Conservation (phyloP, 257 asterid genomes). For the Penstemon newberryi region DNA sequence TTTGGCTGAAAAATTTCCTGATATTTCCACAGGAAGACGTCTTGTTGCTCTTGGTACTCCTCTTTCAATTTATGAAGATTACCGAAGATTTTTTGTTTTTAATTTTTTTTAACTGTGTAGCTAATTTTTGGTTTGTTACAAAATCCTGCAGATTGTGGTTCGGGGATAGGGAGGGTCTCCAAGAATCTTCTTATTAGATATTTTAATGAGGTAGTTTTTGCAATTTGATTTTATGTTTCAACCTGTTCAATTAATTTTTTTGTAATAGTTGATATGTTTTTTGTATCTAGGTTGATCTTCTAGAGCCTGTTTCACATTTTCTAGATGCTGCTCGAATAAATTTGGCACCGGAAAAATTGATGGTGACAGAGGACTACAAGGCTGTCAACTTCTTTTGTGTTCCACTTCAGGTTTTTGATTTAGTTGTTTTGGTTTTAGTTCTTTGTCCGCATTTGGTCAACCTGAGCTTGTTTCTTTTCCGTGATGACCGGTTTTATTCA, state of each 20-base stretch:
- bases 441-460: background rate
- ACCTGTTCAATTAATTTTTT: background rate
- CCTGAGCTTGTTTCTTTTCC: background rate
- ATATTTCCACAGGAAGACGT: slow-evolving; percentile 54
- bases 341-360: slow-evolving; percentile 69
- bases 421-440: background rate
- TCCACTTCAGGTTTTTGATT: slow-evolving; percentile 71
- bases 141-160: slow-evolving; percentile 80
- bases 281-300: slow-evolving; percentile 79
- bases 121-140: slow-evolving; percentile 28
- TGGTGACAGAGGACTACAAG: slow-evolving; percentile 58
- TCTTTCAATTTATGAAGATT: background rate
- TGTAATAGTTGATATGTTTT: slow-evolving; percentile 22
- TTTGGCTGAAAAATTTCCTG: slow-evolving; percentile 67
- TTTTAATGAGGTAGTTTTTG: slow-evolving; percentile 68
- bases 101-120: background rate
- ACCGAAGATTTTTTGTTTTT: background rate
- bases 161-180: slow-evolving; percentile 90
- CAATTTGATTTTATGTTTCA: background rate
- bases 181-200: slow-evolving; percentile 81
- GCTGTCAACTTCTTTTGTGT: slow-evolving; percentile 80
- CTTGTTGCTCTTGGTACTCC: slow-evolving; percentile 80
- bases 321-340: slow-evolving; percentile 79
- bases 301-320: slow-evolving; percentile 92
- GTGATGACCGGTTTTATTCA: background rate